Percentiles rank a stretch among this genome's conserved stretches.
phyloP scores from a whole-genome alignment of 2,329 filamentous ascomycete genomes.

The Orbilia javanica region DNA sequence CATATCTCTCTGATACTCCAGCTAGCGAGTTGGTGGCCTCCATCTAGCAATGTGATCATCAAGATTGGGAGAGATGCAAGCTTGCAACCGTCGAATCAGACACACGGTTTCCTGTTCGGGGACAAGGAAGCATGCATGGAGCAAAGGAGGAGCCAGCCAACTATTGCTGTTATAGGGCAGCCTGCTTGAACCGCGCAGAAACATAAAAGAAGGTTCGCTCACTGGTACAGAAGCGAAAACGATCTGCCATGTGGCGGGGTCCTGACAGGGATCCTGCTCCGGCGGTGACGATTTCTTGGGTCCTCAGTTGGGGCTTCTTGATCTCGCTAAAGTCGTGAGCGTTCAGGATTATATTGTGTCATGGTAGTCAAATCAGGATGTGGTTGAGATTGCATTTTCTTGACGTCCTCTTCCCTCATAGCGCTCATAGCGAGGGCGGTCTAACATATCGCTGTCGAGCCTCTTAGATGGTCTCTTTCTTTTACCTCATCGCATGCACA shows the following conservation, averaged over 20 bases:
- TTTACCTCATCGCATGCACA: neutral
- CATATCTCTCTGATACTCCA: slow-evolving; percentile 35
- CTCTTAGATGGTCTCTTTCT: neutral
- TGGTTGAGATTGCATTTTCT: slow-evolving; percentile 1
- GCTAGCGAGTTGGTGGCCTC: slow-evolving; percentile 42
- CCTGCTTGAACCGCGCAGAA: slow-evolving; percentile 38
- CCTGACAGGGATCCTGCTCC: slow-evolving; percentile 40
- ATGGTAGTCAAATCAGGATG: neutral
- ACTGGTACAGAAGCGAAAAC: slow-evolving; percentile 58
- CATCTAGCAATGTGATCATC: slow-evolving; percentile 48
- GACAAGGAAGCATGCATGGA: slow-evolving; percentile 38
- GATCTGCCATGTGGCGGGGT: slow-evolving; percentile 59
- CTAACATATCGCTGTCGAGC: neutral
- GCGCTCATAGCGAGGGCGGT: neutral
- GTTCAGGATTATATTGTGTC: slow-evolving; percentile 8
- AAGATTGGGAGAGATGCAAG: slow-evolving; percentile 33
- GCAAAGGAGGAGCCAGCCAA: slow-evolving; percentile 24
- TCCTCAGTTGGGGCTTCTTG: slow-evolving; percentile 38
- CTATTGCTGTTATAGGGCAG: slow-evolving; percentile 30
- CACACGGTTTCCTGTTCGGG: slow-evolving; percentile 36
- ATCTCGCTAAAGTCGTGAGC: slow-evolving; percentile 32
- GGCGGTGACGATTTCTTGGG: slow-evolving; percentile 57
- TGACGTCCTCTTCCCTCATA: slow-evolving; percentile 4
- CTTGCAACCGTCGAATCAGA: slow-evolving; percentile 25
- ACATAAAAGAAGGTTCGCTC: slow-evolving; percentile 56